Conservation (phyloP, 441 rosid species). For the Jatropha podagrica region DNA sequence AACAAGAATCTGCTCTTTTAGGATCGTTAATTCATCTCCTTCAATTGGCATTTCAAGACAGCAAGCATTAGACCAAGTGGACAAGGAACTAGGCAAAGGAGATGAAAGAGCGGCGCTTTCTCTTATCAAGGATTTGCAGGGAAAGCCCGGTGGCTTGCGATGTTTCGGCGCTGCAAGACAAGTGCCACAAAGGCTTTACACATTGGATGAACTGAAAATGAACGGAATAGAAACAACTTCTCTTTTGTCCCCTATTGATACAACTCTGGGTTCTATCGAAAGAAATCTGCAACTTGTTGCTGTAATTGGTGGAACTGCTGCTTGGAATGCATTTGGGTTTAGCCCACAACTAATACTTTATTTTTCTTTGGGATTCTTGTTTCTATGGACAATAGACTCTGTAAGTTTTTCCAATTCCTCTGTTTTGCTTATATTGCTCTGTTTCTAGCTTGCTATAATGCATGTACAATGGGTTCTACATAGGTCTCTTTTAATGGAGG, state of each 20-base stretch:
- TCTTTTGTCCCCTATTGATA: slow-evolving; percentile 76
- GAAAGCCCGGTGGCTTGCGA: slow-evolving; percentile 67
- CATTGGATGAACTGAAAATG: slow-evolving; percentile 76
- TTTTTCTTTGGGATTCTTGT: slow-evolving; percentile 62
- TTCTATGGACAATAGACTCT: slow-evolving; percentile 72
- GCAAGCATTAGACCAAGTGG: slow-evolving; percentile 57
- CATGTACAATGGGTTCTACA: slow-evolving; percentile 16
- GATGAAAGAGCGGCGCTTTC: slow-evolving; percentile 74
- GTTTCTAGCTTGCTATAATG: not conserved
- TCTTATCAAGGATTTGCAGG: slow-evolving; percentile 68
- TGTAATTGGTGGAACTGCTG: slow-evolving; percentile 55
- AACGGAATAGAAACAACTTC: slow-evolving; percentile 74
- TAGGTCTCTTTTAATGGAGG: slow-evolving; percentile 90
- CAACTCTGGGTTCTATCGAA: slow-evolving; percentile 75
- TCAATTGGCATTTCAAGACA: slow-evolving; percentile 40
- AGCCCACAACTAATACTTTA: slow-evolving; percentile 59
- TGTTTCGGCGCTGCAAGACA: slow-evolving; percentile 82
- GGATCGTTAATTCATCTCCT: slow-evolving; percentile 42
- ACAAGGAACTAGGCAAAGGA: slow-evolving; percentile 63
- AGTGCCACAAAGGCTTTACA: slow-evolving; percentile 90
- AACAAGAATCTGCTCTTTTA: slow-evolving; percentile 20
- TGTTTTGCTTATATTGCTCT: not conserved
- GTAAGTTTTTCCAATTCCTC: slow-evolving; percentile 35
- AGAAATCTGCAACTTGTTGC: slow-evolving; percentile 70
- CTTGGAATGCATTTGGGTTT: slow-evolving; percentile 58